phyloP scores from a whole-genome alignment of 768 basidiomycete species.

The Russula earlei region DNA sequence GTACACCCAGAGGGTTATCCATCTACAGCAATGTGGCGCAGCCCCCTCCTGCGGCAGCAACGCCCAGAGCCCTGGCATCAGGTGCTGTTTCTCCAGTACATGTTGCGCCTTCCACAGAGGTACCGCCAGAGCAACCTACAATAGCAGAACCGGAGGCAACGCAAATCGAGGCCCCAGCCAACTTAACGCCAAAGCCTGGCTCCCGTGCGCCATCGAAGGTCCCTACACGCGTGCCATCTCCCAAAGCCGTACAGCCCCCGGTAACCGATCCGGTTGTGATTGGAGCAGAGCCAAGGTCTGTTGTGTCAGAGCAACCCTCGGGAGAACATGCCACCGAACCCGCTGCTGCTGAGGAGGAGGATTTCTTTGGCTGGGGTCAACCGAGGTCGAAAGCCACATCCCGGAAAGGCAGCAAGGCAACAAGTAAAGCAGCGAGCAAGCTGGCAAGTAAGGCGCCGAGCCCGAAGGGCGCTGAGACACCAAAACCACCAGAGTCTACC shows the following conservation, averaged over 20 bases:
- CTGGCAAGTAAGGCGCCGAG: slow-evolving; percentile 7
- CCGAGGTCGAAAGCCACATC: slow-evolving; percentile 9
- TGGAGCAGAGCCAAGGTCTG: neutral
- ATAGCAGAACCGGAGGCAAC: neutral
- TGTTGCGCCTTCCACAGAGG: neutral
- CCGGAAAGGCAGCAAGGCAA: slow-evolving; percentile 10
- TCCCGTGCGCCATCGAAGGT: slow-evolving; percentile 5
- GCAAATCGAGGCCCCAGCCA: neutral
- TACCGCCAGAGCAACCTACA: neutral
- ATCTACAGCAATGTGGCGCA: slow-evolving; percentile 12
- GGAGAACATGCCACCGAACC: neutral
- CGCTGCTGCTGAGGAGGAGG: neutral
- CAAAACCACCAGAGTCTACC: slow-evolving; percentile 1
- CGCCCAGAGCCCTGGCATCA: neutral
- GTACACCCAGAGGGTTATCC: slow-evolving; percentile 14
- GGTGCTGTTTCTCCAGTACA: neutral
- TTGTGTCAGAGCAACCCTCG: neutral
- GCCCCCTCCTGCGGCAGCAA: slow-evolving; percentile 7
- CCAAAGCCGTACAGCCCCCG: neutral
- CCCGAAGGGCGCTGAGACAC: slow-evolving; percentile 14
- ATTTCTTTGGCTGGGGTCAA: neutral
- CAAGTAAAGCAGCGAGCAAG: slow-evolving; percentile 16
- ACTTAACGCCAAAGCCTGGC: neutral
- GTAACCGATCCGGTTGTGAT: neutral
- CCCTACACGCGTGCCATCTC: slow-evolving; percentile 5